These are phyloP conservation scores for Beauveria pseudobassiana DNA, from an alignment of 2,329 filamentous ascomycete species.

Conservation along the genomic window DNA sequence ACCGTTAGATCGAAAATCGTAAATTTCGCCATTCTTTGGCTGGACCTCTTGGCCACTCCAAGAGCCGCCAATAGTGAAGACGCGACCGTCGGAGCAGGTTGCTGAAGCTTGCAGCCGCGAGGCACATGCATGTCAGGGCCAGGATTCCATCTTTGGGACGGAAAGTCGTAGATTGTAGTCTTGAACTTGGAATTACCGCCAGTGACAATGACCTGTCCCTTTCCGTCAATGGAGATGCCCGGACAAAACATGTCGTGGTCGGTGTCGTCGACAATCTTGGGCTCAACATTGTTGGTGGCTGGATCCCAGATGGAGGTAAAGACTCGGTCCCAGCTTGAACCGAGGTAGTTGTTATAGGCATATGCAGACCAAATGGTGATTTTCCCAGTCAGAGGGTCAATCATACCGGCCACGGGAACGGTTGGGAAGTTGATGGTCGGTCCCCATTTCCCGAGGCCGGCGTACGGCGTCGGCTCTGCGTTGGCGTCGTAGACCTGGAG, in stretches of 20 bases:
- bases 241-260: constrained; percentile 51
- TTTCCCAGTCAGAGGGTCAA: constrained; percentile 19
- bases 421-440: constrained; percentile 29
- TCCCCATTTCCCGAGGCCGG: constrained; percentile 24
- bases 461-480: constrained; percentile 17
- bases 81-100: constrained; percentile 42
- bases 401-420: constrained; percentile 25
- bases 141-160: constrained; percentile 29
- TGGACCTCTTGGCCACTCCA: constrained; percentile 35
- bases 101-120: constrained; percentile 47
- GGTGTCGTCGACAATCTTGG: constrained; percentile 28
- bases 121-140: constrained; percentile 36
- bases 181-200: constrained; percentile 43
- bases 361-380: constrained; percentile 21
- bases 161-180: constrained; percentile 40
- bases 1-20: constrained; percentile 32
- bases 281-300: constrained; percentile 20
- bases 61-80: constrained; percentile 53
- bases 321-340: constrained; percentile 11
- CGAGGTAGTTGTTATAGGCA: constrained; percentile 13
- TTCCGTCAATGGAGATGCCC: constrained; percentile 41
- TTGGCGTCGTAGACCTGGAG: constrained; percentile 23
- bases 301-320: constrained; percentile 24
- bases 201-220: constrained; percentile 43
- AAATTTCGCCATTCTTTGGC: constrained; percentile 49